These are phyloP conservation scores for Epipyxis sp. DNA, from an alignment of 108 stramenopile species.

Conservation along the genomic window DNA sequence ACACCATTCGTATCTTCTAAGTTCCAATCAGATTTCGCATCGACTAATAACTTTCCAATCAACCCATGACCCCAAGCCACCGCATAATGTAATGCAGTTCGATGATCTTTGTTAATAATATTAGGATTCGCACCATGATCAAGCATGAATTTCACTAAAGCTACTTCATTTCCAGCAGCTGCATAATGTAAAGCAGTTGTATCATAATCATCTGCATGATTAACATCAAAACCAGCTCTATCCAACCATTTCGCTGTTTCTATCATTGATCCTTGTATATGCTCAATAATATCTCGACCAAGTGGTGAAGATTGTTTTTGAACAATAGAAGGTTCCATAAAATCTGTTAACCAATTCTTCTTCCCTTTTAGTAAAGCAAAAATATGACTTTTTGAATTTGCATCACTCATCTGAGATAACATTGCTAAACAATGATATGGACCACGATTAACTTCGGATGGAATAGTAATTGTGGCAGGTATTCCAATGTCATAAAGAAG, in stretches of 20 bases:
- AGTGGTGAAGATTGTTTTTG: neutral
- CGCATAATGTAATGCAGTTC: slow-evolving; percentile 32
- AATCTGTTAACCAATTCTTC: neutral
- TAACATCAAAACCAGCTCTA: neutral
- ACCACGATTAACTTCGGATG: neutral
- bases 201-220: neutral
- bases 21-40: neutral
- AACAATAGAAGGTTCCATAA: slow-evolving; percentile 11
- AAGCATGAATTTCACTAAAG: neutral
- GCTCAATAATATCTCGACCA: neutral
- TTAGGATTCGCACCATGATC: slow-evolving; percentile 13
- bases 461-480: neutral
- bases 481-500: neutral
- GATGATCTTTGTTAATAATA: neutral
- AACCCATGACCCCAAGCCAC: neutral
- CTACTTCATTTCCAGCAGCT: neutral
- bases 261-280: neutral
- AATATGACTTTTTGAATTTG: neutral
- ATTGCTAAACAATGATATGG: slow-evolving; percentile 7
- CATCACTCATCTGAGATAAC: slow-evolving; percentile 11
- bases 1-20: neutral
- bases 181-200: slow-evolving; percentile 36
- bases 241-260: slow-evolving; percentile 9
- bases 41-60: neutral
- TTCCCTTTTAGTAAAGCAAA: slow-evolving; percentile 6